These are phyloP conservation scores for Rosa lucieae DNA, from an alignment of 306 rosid genomes.

Conservation along the genomic window DNA sequence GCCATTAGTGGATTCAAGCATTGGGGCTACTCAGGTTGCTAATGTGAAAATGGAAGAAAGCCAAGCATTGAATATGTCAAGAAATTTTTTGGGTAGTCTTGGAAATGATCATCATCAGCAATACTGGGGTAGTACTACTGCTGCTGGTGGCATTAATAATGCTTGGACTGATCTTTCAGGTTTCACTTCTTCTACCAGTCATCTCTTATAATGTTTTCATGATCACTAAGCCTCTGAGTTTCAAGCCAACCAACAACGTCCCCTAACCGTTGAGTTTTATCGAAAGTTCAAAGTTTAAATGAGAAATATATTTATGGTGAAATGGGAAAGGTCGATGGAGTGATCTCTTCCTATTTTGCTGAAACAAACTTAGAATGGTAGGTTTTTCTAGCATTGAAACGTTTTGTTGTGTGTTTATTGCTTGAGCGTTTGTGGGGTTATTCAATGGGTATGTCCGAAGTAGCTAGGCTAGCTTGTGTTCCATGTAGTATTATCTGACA, in stretches of 20 bases:
- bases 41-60: slow-evolving; percentile 54
- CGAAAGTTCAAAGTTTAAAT: slow-evolving; percentile 17
- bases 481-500: slow-evolving; percentile 26
- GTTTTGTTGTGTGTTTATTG: slow-evolving; percentile 24
- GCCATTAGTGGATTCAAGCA: slow-evolving; percentile 37
- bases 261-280: slow-evolving; percentile 15
- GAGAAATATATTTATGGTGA: slow-evolving; percentile 18
- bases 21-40: slow-evolving; percentile 36
- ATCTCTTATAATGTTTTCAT: slow-evolving; percentile 41
- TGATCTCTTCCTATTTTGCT: slow-evolving; percentile 14
- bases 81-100: slow-evolving; percentile 48
- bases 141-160: slow-evolving; percentile 24
- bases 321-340: slow-evolving; percentile 22
- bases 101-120: slow-evolving; percentile 44
- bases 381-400: slow-evolving; percentile 32
- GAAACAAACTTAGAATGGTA: slow-evolving; percentile 33
- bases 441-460: slow-evolving; percentile 23
- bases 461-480: slow-evolving; percentile 6
- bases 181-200: slow-evolving; percentile 55
- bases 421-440: slow-evolving; percentile 17
- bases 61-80: slow-evolving; percentile 55
- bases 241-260: background rate
- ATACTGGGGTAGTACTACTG: slow-evolving; percentile 23
- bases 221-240: background rate
- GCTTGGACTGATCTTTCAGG: slow-evolving; percentile 68